Evolutionary conservation across 1,284 basidiomycete genomes (phyloP).

Genomic region (Ceratobasidium sp.): DNA sequence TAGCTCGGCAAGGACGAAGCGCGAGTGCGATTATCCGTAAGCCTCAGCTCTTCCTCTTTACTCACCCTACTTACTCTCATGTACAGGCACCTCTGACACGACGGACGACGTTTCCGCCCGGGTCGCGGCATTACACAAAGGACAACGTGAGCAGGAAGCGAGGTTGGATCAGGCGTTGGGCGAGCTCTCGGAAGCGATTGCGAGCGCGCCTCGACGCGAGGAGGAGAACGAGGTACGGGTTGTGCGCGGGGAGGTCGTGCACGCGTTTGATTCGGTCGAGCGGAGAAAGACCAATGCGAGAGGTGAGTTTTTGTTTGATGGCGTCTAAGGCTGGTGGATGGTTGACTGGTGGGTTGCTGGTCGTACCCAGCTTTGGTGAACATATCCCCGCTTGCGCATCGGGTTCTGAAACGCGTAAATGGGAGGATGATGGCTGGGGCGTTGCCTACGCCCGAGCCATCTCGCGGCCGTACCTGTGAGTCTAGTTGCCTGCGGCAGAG

Average conservation of each 20-base stretch:
- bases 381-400: neutral
- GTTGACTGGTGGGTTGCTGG: neutral
- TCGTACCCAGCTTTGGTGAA: neutral
- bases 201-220: neutral
- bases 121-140: neutral
- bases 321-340: neutral
- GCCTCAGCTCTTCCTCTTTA: too few species aligned
- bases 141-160: neutral
- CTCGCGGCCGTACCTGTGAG: neutral
- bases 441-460: neutral
- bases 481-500: neutral
- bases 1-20: too few species aligned
- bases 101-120: too few species aligned
- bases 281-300: neutral
- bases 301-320: neutral
- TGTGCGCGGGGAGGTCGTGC: neutral
- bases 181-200: neutral
- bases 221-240: neutral
- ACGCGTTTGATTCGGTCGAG: neutral
- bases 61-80: too few species aligned
- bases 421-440: neutral
- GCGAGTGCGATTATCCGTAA: too few species aligned
- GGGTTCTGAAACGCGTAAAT: neutral
- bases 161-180: neutral
- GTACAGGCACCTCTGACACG: too few species aligned